Base-by-base conservation (phyloP, 2,329 filamentous ascomycete species). In the Calonectria pseudoturangicola region DNA sequence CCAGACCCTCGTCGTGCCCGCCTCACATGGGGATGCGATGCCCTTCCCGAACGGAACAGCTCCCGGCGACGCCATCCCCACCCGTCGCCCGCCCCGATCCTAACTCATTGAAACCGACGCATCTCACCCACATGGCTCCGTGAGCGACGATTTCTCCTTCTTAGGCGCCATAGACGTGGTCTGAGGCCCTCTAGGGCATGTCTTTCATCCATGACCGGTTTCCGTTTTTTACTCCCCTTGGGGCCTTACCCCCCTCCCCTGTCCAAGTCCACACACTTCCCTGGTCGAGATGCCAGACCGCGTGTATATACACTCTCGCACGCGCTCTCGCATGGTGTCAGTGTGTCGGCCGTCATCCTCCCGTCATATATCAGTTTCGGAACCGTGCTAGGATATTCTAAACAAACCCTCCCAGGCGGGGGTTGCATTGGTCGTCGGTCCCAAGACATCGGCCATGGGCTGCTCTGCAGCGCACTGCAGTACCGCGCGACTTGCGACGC, bases 361-460 rank as follows among this genome's bases (percentile, higher is more conserved):
- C 43, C 15, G 67, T 73, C 71, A 73, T 25, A 63, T 73, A 28
- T 73, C 71, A 70, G 41, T 70, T 73, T 70, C 27, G 27, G 45
- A 51, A 39, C 63, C 33, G 62, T 58, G 63, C 67, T 62, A 21
- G 58, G 51, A 39, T 33, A 43, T 60, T 39, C 51, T 15, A 67
- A 67, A 67, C 65, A 60, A 56, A 60, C 21, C 51, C 62, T 50
- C 48, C 33, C 54, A 66, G 54, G 45, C 36, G 45, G 63, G 43
- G 54, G 63, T 45, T 7, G 63, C 33, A 60, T 41, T 62, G 51
- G 50, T 25, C 15, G 33, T 62, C 36, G 36, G 63, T 48, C 60
- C 68, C 63, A 66, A 63, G 68, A 66, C 70, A 71, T 48, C 48
- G 70, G 73, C 43, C 50, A 72, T 79, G 75, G 70, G 67, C 72